Percentiles rank a stretch among this genome's conserved stretches.
These are phyloP conservation scores for Pseudogymnoascus sp. DNA, from an alignment of 2,329 filamentous ascomycete species.

Conservation along the genomic window DNA sequence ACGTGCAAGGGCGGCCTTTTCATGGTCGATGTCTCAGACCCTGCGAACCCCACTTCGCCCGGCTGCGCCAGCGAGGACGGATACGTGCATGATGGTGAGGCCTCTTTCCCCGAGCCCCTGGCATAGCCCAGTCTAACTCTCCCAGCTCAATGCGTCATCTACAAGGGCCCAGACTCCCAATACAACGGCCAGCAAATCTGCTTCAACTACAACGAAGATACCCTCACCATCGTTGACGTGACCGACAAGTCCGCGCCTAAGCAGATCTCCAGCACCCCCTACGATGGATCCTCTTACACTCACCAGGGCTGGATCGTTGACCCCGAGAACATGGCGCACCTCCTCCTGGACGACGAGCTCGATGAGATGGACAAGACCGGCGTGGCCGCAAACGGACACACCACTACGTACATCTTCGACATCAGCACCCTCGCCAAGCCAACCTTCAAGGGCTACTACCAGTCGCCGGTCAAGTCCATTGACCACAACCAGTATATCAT, in stretches of 20 bases:
- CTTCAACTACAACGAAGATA: constrained; percentile 28
- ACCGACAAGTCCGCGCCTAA: constrained; percentile 34
- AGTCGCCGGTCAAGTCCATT: constrained; percentile 32
- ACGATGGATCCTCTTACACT: constrained; percentile 42
- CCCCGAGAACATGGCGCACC: constrained; percentile 32
- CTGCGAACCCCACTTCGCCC: constrained; percentile 38
- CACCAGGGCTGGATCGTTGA: constrained; percentile 42
- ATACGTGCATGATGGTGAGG: constrained; percentile 18
- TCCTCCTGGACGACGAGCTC: constrained; percentile 46
- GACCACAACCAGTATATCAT: constrained; percentile 42
- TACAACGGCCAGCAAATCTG: constrained; percentile 20
- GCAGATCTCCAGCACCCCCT: constrained; percentile 41
- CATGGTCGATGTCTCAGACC: constrained; percentile 42
- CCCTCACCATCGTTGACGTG: constrained; percentile 37
- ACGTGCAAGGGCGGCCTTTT: constrained; percentile 40
- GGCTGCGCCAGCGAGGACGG: constrained; percentile 41
- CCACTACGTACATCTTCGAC: constrained; percentile 46
- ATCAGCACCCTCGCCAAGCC: constrained; percentile 34
- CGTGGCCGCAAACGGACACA: constrained; percentile 35
- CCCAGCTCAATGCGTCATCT: constrained; percentile 16
- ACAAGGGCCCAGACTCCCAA: constrained; percentile 19
- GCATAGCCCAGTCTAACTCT: neutral
- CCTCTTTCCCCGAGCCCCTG: neutral
- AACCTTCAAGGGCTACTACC: constrained; percentile 37
- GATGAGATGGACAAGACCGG: constrained; percentile 39